Evolutionary conservation across 495 filamentous ascomycete genomes (phyloP).

Genomic region (Penicillium canariense): DNA sequence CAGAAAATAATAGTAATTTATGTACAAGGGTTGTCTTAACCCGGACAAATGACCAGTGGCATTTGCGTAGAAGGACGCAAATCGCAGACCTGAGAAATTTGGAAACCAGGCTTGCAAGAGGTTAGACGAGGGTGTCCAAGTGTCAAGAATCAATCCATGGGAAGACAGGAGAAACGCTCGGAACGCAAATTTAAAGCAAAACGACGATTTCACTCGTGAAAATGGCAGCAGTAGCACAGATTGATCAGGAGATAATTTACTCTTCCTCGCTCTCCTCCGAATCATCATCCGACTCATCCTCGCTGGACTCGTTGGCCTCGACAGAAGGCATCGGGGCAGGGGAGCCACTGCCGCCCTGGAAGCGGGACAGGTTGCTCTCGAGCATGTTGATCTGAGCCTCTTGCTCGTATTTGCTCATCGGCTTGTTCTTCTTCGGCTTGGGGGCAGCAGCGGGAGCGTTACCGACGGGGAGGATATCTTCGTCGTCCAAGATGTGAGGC

Average conservation of each 20-base stretch:
- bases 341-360: constrained; percentile 42
- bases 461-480: constrained; percentile 43
- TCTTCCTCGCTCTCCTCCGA: constrained; percentile 56
- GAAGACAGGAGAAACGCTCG: constrained; percentile 20
- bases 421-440: constrained; percentile 96
- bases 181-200: constrained; percentile 27
- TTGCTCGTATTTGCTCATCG: constrained; percentile 93
- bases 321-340: constrained; percentile 44
- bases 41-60: background rate
- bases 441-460: constrained; percentile 51
- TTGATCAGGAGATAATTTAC: constrained; percentile 24
- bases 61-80: background rate
- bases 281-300: constrained; percentile 51
- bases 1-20: background rate
- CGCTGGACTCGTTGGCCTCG: constrained; percentile 49
- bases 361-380: constrained; percentile 53
- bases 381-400: constrained; percentile 83
- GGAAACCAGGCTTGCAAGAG: background rate
- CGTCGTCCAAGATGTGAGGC: constrained; percentile 52
- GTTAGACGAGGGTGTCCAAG: too few species aligned
- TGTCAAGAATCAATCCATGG: constrained; percentile 1
- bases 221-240: background rate
- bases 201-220: background rate
- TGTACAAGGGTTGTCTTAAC: constrained; percentile 5
- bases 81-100: background rate